These are phyloP conservation scores for Lasiodiplodia sp. DNA, from an alignment of 2,329 filamentous ascomycete genomes.

Conservation along the genomic window DNA sequence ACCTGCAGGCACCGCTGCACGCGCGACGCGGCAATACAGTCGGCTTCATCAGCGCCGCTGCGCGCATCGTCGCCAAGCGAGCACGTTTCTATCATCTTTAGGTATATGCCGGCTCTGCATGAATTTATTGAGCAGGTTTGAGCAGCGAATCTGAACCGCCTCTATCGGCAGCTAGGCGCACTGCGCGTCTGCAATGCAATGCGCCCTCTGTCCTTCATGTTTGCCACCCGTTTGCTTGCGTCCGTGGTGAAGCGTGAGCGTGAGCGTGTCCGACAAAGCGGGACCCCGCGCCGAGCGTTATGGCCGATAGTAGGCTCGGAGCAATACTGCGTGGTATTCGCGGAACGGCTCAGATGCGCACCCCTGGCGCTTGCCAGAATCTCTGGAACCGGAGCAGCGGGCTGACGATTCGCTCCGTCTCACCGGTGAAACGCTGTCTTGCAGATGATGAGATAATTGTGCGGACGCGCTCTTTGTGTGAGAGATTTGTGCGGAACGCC, in stretches of 20 bases:
- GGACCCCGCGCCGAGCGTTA: neutral
- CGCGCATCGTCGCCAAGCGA: neutral
- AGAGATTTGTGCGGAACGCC: conserved; percentile 21
- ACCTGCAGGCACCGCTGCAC: neutral
- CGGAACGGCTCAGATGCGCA: neutral
- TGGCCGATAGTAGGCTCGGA: conserved; percentile 2
- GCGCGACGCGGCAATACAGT: neutral
- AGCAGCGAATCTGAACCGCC: conserved; percentile 5
- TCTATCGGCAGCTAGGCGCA: neutral
- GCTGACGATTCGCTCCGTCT: conserved; percentile 2
- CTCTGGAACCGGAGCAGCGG: conserved; percentile 7
- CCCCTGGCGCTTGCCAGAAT: conserved; percentile 13
- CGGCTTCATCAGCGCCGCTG: neutral
- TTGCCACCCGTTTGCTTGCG: conserved; percentile 11
- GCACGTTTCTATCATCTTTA: conserved; percentile 1
- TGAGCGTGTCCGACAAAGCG: conserved; percentile 2
- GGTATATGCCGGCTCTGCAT: neutral
- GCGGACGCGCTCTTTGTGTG: conserved; percentile 7
- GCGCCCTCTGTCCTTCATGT: neutral
- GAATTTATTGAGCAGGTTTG: conserved; percentile 16
- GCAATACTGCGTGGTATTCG: conserved; percentile 1
- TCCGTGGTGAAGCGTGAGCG: conserved; percentile 1
- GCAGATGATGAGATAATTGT: neutral
- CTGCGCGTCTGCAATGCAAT: conserved; percentile 24
- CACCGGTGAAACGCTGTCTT: neutral